Conservation (phyloP, 2,329 filamentous ascomycete species). For the Dactylellina drechsleri region DNA sequence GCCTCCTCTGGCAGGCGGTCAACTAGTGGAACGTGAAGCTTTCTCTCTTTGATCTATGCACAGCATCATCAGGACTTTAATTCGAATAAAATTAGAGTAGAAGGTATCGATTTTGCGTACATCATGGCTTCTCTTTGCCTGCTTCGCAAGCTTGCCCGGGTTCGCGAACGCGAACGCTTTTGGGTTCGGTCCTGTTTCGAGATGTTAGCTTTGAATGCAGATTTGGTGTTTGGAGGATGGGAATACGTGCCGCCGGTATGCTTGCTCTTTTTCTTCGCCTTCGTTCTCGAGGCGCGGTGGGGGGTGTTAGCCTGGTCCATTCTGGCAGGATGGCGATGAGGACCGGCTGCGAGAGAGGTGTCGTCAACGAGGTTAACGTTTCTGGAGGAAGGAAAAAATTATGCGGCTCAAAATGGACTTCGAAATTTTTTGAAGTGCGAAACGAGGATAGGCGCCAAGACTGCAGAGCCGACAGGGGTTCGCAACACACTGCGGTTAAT, state of each 20-base stretch:
- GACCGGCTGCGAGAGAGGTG: not conserved
- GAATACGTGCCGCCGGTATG: conserved; percentile 68
- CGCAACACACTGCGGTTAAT: conserved; percentile 4
- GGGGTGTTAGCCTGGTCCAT: conserved; percentile 54
- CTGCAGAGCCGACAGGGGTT: not conserved
- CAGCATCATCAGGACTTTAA: conserved; percentile 34
- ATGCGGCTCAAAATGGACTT: conserved; percentile 25
- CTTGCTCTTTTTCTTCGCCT: conserved; percentile 54
- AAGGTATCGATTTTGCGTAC: conserved; percentile 63
- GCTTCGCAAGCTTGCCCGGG: conserved; percentile 80
- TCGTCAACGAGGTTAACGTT: not conserved
- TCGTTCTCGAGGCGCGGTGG: conserved; percentile 41
- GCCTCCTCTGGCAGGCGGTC: conserved; percentile 96
- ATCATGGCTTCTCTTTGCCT: conserved; percentile 78
- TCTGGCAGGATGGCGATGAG: conserved; percentile 3
- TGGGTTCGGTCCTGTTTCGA: conserved; percentile 74
- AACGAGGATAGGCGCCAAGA: conserved; percentile 25
- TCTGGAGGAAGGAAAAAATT: conserved; percentile 23
- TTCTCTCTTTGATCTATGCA: conserved; percentile 85
- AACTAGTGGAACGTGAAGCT: conserved; percentile 93
- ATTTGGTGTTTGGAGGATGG: not conserved
- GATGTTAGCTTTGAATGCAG: conserved; percentile 29
- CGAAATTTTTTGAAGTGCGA: conserved; percentile 24
- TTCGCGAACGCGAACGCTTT: conserved; percentile 89
- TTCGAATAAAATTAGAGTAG: not conserved